phyloP scores from a whole-genome alignment of 225 moss, liverwort and hornwort genomes.

The Marchantia polymorpha region DNA sequence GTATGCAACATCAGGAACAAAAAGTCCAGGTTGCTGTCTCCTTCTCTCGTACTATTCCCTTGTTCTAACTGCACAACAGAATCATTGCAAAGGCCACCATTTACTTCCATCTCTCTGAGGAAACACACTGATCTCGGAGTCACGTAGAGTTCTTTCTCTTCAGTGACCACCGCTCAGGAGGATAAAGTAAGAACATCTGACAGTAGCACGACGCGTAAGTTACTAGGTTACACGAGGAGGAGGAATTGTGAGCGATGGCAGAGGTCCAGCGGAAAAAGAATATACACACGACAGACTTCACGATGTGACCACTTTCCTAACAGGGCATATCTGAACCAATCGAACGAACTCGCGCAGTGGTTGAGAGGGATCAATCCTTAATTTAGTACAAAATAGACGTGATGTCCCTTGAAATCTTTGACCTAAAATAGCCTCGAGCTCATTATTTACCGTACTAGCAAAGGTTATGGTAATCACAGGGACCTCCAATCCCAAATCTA shows the following conservation, averaged over 20 bases:
- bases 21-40: conserved; percentile 32
- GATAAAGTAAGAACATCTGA: background rate
- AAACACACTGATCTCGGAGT: too few species aligned
- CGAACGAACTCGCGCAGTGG: background rate
- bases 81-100: background rate
- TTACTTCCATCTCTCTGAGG: background rate
- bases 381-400: background rate
- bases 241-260: background rate
- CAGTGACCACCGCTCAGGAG: background rate
- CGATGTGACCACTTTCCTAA: background rate
- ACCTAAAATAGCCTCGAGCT: background rate
- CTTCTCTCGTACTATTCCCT: background rate
- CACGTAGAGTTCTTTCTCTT: background rate
- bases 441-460: background rate
- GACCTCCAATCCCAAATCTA: background rate
- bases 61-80: conserved; percentile 9
- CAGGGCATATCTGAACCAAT: background rate
- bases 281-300: background rate
- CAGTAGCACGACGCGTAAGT: background rate
- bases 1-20: conserved; percentile 24
- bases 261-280: background rate
- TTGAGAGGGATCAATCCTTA: background rate
- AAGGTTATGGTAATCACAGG: background rate
- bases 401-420: background rate
- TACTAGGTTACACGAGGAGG: background rate